Conservation (phyloP, 2,329 filamentous ascomycete genomes). For the Venturia oleaginea region DNA sequence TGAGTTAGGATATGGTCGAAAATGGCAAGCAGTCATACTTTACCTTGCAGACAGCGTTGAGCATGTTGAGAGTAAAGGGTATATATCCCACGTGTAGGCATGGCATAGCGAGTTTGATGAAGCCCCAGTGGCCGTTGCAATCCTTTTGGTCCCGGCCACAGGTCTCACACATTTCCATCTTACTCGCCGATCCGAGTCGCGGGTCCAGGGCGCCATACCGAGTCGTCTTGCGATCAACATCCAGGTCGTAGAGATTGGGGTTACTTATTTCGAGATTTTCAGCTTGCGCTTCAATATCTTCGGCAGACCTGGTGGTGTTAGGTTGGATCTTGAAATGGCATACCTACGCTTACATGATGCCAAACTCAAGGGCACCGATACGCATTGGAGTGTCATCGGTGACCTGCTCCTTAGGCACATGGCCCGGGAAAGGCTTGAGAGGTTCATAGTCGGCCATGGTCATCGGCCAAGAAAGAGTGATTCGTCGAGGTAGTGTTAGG, state of each 20-base stretch:
- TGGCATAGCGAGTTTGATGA: constrained; percentile 81
- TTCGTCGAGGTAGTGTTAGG: neutral
- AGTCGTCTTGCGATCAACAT: constrained; percentile 40
- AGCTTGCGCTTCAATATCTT: constrained; percentile 91
- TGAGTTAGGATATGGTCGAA: constrained; percentile 36
- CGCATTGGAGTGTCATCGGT: constrained; percentile 81
- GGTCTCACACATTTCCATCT: constrained; percentile 68
- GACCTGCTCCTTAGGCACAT: constrained; percentile 66
- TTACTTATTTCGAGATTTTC: constrained; percentile 84
- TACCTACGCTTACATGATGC: constrained; percentile 59
- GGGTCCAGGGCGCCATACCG: constrained; percentile 83
- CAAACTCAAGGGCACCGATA: constrained; percentile 89
- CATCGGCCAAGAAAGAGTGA: neutral
- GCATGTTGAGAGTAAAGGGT: constrained; percentile 80
- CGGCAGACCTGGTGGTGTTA: constrained; percentile 57
- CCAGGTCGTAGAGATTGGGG: constrained; percentile 82
- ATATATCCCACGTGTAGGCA: constrained; percentile 96
- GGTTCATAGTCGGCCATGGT: neutral
- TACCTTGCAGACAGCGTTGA: constrained; percentile 91
- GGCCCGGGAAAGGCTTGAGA: constrained; percentile 1
- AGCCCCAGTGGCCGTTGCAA: constrained; percentile 92
- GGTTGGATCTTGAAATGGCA: constrained; percentile 4
- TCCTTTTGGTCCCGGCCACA: constrained; percentile 72
- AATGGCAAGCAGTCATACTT: constrained; percentile 76
- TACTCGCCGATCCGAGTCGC: constrained; percentile 82